These are phyloP conservation scores for Fusarium continuum DNA, from an alignment of 2,329 filamentous ascomycete genomes.

Conservation along the genomic window DNA sequence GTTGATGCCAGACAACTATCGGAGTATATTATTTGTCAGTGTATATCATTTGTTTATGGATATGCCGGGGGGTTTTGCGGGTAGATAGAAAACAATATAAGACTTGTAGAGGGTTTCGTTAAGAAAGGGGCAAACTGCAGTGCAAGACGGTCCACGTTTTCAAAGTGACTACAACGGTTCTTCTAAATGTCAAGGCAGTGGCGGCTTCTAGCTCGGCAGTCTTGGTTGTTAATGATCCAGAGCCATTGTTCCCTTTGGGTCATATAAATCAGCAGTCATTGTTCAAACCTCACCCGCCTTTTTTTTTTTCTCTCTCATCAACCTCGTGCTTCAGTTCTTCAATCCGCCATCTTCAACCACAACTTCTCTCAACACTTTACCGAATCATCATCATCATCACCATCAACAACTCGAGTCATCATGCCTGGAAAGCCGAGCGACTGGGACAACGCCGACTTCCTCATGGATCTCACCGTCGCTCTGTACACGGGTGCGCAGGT, in stretches of 20 bases:
- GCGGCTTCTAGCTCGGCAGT: background rate
- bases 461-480: conserved; percentile 47
- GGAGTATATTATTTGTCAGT: background rate
- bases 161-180: background rate
- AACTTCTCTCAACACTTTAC: background rate
- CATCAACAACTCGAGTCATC: background rate
- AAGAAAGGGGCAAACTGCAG: background rate
- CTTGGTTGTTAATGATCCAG: background rate
- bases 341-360: background rate
- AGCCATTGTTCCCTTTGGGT: background rate
- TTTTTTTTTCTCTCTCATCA: background rate
- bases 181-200: background rate
- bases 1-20: background rate
- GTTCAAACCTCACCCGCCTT: background rate
- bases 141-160: background rate
- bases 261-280: background rate
- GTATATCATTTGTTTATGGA: background rate
- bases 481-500: conserved; percentile 46
- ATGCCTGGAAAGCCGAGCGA: conserved; percentile 36
- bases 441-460: conserved; percentile 49
- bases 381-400: background rate
- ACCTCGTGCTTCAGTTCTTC: background rate
- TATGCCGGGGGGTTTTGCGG: background rate
- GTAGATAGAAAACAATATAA: background rate
- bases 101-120: background rate